These are phyloP conservation scores for Hyparrhenia diplandra DNA, from an alignment of 176 grass and related monocot genomes.

Conservation along the genomic window DNA sequence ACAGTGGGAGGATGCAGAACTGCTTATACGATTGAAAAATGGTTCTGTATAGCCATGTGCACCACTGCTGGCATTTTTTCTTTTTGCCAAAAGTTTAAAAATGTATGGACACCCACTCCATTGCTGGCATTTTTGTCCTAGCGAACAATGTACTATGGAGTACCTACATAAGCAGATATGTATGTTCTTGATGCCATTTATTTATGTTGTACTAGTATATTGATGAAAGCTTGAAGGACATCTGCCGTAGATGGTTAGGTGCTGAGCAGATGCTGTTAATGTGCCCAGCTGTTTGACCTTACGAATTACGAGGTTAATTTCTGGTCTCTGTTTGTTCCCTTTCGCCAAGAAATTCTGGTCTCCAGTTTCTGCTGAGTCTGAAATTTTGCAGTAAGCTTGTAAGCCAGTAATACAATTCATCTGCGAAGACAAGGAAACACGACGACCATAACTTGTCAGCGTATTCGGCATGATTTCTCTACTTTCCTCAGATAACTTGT, in stretches of 20 bases:
- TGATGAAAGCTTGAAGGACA: too few relatives aligned
- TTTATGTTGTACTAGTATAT: too few relatives aligned
- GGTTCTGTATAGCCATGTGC: neutral
- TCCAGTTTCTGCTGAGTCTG: neutral
- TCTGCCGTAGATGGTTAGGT: too few relatives aligned
- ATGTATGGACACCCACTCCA: neutral
- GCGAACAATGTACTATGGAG: neutral
- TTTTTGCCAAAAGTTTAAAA: neutral
- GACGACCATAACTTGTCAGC: too few relatives aligned
- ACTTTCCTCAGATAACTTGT: neutral
- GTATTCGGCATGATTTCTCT: neutral
- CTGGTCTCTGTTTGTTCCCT: too few relatives aligned
- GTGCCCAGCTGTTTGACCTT: too few relatives aligned
- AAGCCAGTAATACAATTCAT: neutral
- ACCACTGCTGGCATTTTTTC: neutral
- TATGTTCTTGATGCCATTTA: too few relatives aligned
- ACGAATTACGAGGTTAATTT: neutral
- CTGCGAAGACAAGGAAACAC: constrained; percentile 43
- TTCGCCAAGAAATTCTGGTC: neutral
- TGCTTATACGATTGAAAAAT: neutral
- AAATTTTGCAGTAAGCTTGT: constrained; percentile 67
- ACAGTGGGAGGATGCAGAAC: neutral
- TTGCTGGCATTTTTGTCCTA: neutral
- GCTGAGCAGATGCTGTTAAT: too few relatives aligned
- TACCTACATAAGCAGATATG: neutral